phyloP scores from a whole-genome alignment of 192 early-diverging fungal species.

The Rhizophagus clarus region DNA sequence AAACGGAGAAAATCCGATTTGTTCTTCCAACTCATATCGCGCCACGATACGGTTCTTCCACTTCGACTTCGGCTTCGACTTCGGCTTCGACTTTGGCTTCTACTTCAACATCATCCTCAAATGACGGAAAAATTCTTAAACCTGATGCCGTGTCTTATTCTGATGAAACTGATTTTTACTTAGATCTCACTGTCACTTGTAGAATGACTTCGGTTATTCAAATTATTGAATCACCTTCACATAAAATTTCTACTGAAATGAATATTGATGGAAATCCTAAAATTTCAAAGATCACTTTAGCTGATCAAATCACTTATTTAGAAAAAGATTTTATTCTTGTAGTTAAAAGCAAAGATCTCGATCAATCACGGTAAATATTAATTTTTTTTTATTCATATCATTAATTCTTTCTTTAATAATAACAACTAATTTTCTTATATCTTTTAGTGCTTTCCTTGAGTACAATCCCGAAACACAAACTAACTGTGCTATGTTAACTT shows the following conservation, averaged over 20 bases:
- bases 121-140: slow-evolving; percentile 14
- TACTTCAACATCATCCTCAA: background rate
- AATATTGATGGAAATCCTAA: slow-evolving; percentile 30
- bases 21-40: slow-evolving; percentile 45
- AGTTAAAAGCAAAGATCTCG: slow-evolving; percentile 39
- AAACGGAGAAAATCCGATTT: slow-evolving; percentile 48
- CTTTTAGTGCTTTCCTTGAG: slow-evolving; percentile 39
- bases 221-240: slow-evolving; percentile 50
- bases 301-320: slow-evolving; percentile 30
- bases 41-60: slow-evolving; percentile 38
- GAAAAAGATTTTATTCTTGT: slow-evolving; percentile 48
- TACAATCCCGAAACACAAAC: slow-evolving; percentile 37
- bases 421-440: background rate
- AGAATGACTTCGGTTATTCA: slow-evolving; percentile 37
- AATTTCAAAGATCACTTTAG: slow-evolving; percentile 25
- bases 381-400: background rate
- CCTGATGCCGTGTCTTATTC: background rate
- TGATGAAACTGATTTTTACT: background rate
- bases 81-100: background rate
- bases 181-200: slow-evolving; percentile 35
- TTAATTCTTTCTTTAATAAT: background rate
- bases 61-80: background rate
- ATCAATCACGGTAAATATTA: slow-evolving; percentile 33
- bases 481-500: slow-evolving; percentile 42
- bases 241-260: slow-evolving; percentile 38